phyloP scores from a whole-genome alignment of 2,329 filamentous ascomycete species.

The Hypoxylon sp. region DNA sequence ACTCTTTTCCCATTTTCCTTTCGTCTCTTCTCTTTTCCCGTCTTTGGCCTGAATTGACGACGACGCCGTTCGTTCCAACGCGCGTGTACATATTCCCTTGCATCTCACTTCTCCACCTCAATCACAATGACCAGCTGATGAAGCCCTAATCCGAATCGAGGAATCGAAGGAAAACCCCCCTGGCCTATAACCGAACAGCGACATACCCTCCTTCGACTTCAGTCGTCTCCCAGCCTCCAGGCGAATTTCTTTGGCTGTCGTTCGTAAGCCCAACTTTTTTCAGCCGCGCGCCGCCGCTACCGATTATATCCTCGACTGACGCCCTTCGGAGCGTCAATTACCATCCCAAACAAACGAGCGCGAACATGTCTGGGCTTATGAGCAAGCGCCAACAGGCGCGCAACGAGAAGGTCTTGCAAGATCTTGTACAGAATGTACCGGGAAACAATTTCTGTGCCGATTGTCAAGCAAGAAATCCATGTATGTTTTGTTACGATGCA shows the following conservation, averaged over 20 bases:
- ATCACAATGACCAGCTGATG: constrained; percentile 26
- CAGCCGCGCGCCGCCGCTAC: constrained; percentile 40
- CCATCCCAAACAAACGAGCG: constrained; percentile 20
- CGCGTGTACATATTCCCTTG: constrained; percentile 15
- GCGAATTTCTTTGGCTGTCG: constrained; percentile 27
- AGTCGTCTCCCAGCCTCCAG: constrained; percentile 29
- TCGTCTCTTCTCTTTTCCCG: constrained; percentile 18
- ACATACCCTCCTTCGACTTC: constrained; percentile 40
- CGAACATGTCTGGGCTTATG: constrained; percentile 76
- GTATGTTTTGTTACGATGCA: constrained; percentile 62
- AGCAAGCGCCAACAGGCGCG: constrained; percentile 98
- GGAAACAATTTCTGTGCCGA: constrained; percentile 97
- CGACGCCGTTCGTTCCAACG: constrained; percentile 7
- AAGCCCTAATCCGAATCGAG: constrained; percentile 40
- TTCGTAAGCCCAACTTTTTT: constrained; percentile 35
- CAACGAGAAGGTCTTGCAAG: constrained; percentile 92
- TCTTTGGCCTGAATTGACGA: constrained; percentile 15
- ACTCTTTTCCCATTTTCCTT: constrained; percentile 23
- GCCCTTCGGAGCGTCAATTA: constrained; percentile 30
- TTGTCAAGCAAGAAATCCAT: constrained; percentile 91
- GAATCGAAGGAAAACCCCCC: constrained; percentile 37
- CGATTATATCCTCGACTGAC: constrained; percentile 22
- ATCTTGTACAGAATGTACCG: constrained; percentile 83
- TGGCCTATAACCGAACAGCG: constrained; percentile 36
- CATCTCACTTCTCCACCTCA: constrained; percentile 9